Evolutionary conservation across 768 basidiomycete genomes (phyloP), one percentile per base, ranked within the genome.

Genomic region (Suillus fuscotomentosus): DNA sequence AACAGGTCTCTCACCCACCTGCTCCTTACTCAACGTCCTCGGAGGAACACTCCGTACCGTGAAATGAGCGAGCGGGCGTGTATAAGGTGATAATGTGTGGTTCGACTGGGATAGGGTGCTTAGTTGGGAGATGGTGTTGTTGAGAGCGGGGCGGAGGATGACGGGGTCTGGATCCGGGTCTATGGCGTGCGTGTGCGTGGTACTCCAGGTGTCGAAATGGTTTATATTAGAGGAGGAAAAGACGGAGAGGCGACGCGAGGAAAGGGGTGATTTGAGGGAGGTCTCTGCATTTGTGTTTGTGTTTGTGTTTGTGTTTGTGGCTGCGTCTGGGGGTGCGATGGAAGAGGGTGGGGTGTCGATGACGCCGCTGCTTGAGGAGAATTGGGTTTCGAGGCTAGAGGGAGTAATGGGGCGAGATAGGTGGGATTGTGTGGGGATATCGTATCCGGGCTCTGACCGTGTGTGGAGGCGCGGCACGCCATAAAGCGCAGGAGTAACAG

Each of bases 41-140:
- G 89, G 91, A 0, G 94, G 95, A 27, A 90, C 92, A 64, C 92
- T 94, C 39, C 95, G 86, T 14, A 97, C 94, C 1, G 95, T 94
- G 74, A 97, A 96, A 75, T 97, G 95, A 65, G 91, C 89, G 36
- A 95, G 82, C 15, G 90, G 88, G 61, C 94, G 87, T 7, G 96
- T 97, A 75, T 97, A 98, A 0, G 96, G 97, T 1, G 92, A 94
- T 3, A 99, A 80, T 0, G 97, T 99, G 71, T 97, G 97, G 71
- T 97, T 94, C 1, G 94, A 95, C 69, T 89, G 84, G 22, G 87
- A 89, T 54, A 99, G 86, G 4, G 91, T 92, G 20, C 93, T 90
- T 11, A 99, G 80, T 67, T 97, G 93, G 62, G 91, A 92, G 24
- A 97, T 82, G 6, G 89, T 88, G 67, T 89, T 88, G 77, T 88